phyloP scores from a whole-genome alignment of 2,329 filamentous ascomycete species.

The Chaetomiaceae sp. region DNA sequence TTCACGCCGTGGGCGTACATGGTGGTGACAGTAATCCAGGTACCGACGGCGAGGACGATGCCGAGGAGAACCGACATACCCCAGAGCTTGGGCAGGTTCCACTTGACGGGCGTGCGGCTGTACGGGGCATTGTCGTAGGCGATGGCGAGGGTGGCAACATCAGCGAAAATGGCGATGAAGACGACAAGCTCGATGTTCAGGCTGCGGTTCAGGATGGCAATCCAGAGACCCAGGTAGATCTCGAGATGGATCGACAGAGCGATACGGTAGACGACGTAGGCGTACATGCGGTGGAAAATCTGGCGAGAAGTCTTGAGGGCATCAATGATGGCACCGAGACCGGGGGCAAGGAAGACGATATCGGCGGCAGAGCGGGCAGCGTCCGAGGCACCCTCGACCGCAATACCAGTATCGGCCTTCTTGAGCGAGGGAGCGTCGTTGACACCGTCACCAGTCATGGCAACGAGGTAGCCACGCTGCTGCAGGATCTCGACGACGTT shows the following conservation, averaged over 20 bases:
- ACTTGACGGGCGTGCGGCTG: slow-evolving; percentile 83
- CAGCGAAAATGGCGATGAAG: slow-evolving; percentile 92
- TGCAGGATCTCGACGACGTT: slow-evolving; percentile 90
- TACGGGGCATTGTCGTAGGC: slow-evolving; percentile 90
- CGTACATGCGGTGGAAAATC: slow-evolving; percentile 96
- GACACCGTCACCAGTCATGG: slow-evolving; percentile 95
- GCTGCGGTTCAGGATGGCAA: slow-evolving; percentile 77
- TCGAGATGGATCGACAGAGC: slow-evolving; percentile 86
- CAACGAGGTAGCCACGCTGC: slow-evolving; percentile 87
- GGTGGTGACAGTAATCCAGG: slow-evolving; percentile 85
- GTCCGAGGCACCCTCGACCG: slow-evolving; percentile 86
- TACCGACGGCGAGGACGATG: slow-evolving; percentile 73
- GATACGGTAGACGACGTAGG: slow-evolving; percentile 93
- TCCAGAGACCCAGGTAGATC: slow-evolving; percentile 89
- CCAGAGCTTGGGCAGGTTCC: slow-evolving; percentile 93
- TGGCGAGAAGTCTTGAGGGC: slow-evolving; percentile 88
- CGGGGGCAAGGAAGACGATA: slow-evolving; percentile 88
- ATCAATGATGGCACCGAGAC: slow-evolving; percentile 88
- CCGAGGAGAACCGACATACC: slow-evolving; percentile 85
- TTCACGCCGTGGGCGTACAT: slow-evolving; percentile 64
- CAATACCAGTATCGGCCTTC: slow-evolving; percentile 95
- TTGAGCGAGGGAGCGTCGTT: slow-evolving; percentile 91
- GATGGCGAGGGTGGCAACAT: slow-evolving; percentile 87
- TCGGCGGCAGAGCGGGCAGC: slow-evolving; percentile 87
- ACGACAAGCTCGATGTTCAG: slow-evolving; percentile 84